These are phyloP conservation scores for Alternaria hordeiaustralica DNA, from an alignment of 2,329 filamentous ascomycete species.

Conservation along the genomic window DNA sequence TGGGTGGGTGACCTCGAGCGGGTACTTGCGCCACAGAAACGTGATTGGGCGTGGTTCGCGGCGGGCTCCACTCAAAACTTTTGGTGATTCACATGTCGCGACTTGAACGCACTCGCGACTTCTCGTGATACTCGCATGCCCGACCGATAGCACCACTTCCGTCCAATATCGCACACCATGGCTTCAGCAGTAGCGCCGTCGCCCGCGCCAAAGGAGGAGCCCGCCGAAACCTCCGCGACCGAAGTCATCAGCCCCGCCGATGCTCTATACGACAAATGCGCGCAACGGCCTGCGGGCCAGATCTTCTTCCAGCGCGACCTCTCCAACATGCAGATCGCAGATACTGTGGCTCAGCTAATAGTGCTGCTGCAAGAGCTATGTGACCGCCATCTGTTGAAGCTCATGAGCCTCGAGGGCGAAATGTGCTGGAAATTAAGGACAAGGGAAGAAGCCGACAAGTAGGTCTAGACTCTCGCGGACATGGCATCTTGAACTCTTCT, in stretches of 20 bases:
- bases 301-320: conserved; percentile 51
- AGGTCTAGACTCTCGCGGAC: conserved; percentile 4
- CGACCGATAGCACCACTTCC: conserved; percentile 23
- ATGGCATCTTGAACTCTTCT: conserved; percentile 5
- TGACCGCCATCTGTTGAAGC: conserved; percentile 47
- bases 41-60: background rate
- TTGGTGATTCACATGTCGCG: conserved; percentile 6
- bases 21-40: background rate
- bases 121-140: conserved; percentile 19
- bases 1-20: background rate
- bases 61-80: conserved; percentile 13
- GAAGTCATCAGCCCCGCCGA: conserved; percentile 34
- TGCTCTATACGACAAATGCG: conserved; percentile 49
- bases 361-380: conserved; percentile 43
- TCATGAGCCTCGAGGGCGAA: conserved; percentile 45
- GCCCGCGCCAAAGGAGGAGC: conserved; percentile 28
- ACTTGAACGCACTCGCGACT: conserved; percentile 10
- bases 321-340: conserved; percentile 45
- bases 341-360: conserved; percentile 42
- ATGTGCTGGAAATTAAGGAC: conserved; percentile 48
- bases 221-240: conserved; percentile 8
- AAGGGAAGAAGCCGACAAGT: conserved; percentile 47
- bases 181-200: conserved; percentile 27
- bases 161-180: conserved; percentile 21
- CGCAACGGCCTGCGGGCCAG: conserved; percentile 40